Percentiles rank a stretch among this genome's conserved stretches.
phyloP scores from a whole-genome alignment of 345 rosid species.

The Gossypioides kirkii region DNA sequence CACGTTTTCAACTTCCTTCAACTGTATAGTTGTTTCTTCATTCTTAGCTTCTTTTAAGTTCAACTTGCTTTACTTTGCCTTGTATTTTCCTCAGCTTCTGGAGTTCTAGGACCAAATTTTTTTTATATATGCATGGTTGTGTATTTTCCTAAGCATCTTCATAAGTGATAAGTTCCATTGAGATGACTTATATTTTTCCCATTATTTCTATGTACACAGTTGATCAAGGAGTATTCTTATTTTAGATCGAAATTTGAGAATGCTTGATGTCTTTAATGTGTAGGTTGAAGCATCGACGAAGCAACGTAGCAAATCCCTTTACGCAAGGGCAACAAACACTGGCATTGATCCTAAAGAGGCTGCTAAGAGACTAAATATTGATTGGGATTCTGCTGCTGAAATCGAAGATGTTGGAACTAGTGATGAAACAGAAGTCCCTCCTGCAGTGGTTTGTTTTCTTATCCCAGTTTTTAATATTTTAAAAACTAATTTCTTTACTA shows the following conservation, averaged over 20 bases:
- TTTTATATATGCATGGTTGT: not conserved
- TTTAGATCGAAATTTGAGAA: not conserved
- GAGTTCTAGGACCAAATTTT: not conserved
- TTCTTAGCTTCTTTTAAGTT: not conserved
- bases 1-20: not conserved
- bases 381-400: constrained; percentile 96
- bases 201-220: not conserved
- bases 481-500: not conserved
- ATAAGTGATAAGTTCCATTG: not conserved
- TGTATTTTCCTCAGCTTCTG: not conserved
- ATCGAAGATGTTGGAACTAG: constrained; percentile 50
- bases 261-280: constrained; percentile 18
- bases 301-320: constrained; percentile 62
- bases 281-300: constrained; percentile 61
- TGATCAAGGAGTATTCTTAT: not conserved
- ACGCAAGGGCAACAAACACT: constrained; percentile 83
- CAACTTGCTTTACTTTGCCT: not conserved
- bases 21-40: not conserved
- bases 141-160: not conserved
- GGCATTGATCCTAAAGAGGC: constrained; percentile 75
- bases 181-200: constrained; percentile 3
- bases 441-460: constrained; percentile 61
- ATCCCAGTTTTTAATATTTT: constrained; percentile 14
- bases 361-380: constrained; percentile 82
- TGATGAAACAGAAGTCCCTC: constrained; percentile 58